phyloP scores from a whole-genome alignment of 371 early-diverging fungal genomes.

The Rhizopus microsporus region DNA sequence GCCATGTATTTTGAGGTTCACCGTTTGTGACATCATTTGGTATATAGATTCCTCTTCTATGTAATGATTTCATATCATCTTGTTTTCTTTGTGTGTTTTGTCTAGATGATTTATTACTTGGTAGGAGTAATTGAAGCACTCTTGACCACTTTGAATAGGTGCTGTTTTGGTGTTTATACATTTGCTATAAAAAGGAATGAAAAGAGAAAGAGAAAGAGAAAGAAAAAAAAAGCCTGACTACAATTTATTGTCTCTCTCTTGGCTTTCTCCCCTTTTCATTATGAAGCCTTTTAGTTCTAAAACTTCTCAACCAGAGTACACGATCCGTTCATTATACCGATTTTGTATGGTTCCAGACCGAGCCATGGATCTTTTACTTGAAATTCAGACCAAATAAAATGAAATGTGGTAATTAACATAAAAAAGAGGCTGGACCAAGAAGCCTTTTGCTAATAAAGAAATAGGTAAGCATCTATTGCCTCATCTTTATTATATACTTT shows the following conservation, averaged over 20 bases:
- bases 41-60: neutral
- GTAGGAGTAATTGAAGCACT: neutral
- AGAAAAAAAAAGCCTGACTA: too few species aligned
- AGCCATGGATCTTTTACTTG: neutral
- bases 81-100: neutral
- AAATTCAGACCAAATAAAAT: neutral
- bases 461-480: too few species aligned
- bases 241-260: too few species aligned
- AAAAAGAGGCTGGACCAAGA: too few species aligned
- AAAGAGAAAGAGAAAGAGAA: too few species aligned
- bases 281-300: neutral
- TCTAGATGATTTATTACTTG: neutral
- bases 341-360: neutral
- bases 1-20: constrained; percentile 1
- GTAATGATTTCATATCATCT: neutral
- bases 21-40: neutral
- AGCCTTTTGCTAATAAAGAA: too few species aligned
- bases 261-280: too few species aligned
- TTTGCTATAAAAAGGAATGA: too few species aligned
- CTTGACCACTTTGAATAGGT: too few species aligned
- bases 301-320: neutral
- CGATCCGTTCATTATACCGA: neutral
- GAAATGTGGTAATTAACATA: neutral
- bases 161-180: too few species aligned
- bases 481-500: too few species aligned